Evolutionary conservation across 352 stramenopile species (phyloP).

Genomic region (Globisporangium barbulae): DNA sequence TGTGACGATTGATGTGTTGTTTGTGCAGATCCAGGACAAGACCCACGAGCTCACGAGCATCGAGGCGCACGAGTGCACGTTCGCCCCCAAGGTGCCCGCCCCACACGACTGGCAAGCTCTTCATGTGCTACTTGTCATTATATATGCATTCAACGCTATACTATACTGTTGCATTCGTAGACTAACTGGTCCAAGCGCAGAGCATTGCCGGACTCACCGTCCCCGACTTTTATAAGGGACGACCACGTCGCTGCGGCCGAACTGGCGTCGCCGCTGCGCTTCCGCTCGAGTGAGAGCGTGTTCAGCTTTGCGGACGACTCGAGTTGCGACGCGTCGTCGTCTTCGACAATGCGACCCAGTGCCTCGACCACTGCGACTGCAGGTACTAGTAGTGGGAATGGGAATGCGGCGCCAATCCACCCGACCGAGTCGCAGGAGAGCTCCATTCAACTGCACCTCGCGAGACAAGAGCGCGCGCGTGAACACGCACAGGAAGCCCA

Average conservation of each 20-base stretch:
- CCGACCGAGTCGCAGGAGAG: slow-evolving; percentile 56
- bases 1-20: neutral
- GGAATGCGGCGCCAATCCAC: slow-evolving; percentile 22
- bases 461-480: slow-evolving; percentile 47
- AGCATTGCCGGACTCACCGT: slow-evolving; percentile 2
- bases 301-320: neutral
- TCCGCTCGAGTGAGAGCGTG: neutral
- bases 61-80: slow-evolving; percentile 55
- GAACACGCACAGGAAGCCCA: slow-evolving; percentile 34
- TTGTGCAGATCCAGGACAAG: slow-evolving; percentile 32
- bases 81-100: slow-evolving; percentile 43
- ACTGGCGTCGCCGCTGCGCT: slow-evolving; percentile 6
- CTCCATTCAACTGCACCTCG: slow-evolving; percentile 58
- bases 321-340: neutral
- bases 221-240: slow-evolving; percentile 14
- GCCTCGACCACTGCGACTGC: slow-evolving; percentile 1
- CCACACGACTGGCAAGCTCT: no score
- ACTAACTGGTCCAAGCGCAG: slow-evolving; percentile 7
- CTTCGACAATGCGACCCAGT: neutral
- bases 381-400: slow-evolving; percentile 1
- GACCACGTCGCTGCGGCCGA: neutral
- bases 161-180: neutral
- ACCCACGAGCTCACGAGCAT: slow-evolving; percentile 38
- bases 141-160: neutral
- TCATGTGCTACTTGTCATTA: neutral